Evolutionary conservation across 306 rosid species (phyloP).

Genomic region (Vachellia collinsii): DNA sequence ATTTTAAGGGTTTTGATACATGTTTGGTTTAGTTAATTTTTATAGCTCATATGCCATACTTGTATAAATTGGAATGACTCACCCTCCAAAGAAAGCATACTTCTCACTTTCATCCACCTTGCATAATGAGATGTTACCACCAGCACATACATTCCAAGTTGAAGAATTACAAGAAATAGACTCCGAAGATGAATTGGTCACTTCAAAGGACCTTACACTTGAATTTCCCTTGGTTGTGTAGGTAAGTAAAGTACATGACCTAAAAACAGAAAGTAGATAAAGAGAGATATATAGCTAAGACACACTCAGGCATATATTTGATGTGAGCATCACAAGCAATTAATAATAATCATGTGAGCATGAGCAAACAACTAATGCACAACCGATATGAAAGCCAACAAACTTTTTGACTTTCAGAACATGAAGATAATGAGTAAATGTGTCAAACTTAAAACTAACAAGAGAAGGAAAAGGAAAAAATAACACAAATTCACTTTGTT

Average conservation of each 20-base stretch:
- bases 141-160: too few species aligned
- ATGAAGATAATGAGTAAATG: neutral
- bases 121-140: conserved; percentile 68
- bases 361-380: too few species aligned
- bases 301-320: neutral
- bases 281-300: conserved; percentile 18
- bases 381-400: conserved; percentile 15
- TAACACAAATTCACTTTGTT: neutral
- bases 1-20: conserved; percentile 1
- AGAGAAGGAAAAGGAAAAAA: neutral
- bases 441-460: neutral
- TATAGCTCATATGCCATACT: neutral
- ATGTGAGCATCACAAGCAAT: conserved; percentile 9
- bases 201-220: conserved; percentile 61
- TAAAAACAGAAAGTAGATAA: conserved; percentile 38
- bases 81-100: conserved; percentile 91
- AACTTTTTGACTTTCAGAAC: neutral
- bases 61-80: conserved; percentile 41
- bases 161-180: too few species aligned
- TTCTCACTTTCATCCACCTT: conserved; percentile 77
- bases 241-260: conserved; percentile 77
- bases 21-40: conserved; percentile 22
- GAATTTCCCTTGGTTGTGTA: conserved; percentile 79
- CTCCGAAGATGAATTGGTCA: conserved; percentile 42
- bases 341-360: conserved; percentile 7